These are phyloP conservation scores for Eucalyptus urophylla DNA, from an alignment of 345 rosid species.

Conservation along the genomic window DNA sequence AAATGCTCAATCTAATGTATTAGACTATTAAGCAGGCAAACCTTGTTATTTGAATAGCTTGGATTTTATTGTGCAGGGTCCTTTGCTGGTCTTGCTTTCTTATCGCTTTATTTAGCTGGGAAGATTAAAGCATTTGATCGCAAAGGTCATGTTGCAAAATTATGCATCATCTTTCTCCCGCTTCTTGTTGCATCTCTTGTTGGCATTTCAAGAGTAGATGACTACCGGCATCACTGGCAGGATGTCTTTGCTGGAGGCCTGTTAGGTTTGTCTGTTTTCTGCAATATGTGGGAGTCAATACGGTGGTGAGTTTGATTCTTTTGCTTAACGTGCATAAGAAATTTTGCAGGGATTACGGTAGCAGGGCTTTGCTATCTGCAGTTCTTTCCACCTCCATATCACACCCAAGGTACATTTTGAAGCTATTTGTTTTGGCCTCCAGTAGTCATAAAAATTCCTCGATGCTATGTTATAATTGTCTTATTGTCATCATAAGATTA, in stretches of 20 bases:
- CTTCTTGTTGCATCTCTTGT: conserved; percentile 63
- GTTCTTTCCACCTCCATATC: conserved; percentile 5
- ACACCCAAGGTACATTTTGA: background rate
- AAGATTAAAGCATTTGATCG: conserved; percentile 57
- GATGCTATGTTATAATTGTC: background rate
- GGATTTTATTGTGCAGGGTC: conserved; percentile 39
- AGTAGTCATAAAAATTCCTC: background rate
- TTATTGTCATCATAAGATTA: background rate
- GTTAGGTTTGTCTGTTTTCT: conserved; percentile 20
- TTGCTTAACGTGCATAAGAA: background rate
- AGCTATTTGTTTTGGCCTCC: background rate
- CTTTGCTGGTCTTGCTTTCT: conserved; percentile 69
- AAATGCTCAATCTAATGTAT: background rate
- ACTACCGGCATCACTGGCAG: conserved; percentile 89
- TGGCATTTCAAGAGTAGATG: conserved; percentile 74
- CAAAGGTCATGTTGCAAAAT: conserved; percentile 71
- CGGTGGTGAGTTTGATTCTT: background rate
- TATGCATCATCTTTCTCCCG: conserved; percentile 55
- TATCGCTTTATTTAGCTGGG: conserved; percentile 66
- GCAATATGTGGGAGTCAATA: background rate
- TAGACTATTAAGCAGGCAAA: background rate
- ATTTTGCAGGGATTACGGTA: background rate
- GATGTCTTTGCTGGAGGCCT: conserved; percentile 78
- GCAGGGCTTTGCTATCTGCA: conserved; percentile 3
- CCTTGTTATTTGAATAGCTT: background rate